A percentile compares a stretch with the other conserved stretches of the same genome.
These are phyloP conservation scores for Crithidia brevicula DNA, from an alignment of 208 protist genomes.

Conservation along the genomic window DNA sequence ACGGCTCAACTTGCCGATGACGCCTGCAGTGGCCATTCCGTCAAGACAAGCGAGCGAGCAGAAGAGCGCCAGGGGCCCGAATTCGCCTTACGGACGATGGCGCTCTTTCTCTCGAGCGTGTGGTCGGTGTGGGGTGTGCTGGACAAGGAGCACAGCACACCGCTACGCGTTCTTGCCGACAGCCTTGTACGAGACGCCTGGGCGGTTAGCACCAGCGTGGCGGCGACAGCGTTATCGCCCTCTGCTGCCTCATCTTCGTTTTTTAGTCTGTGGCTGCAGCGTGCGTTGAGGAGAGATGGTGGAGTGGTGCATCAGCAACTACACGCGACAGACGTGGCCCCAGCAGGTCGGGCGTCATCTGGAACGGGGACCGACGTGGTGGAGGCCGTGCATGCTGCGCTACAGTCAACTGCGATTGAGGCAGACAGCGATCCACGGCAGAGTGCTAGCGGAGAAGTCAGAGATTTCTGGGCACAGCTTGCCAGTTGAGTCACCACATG, in stretches of 20 bases:
- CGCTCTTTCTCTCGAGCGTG: conserved; percentile 29
- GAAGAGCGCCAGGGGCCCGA: not conserved
- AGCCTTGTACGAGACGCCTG: conserved; percentile 1
- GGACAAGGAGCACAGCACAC: conserved; percentile 17
- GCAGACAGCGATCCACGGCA: no score
- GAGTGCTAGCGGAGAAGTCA: no score
- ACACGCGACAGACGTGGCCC: no score
- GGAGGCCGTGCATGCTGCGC: no score
- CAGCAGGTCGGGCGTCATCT: no score
- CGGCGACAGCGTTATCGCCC: not conserved
- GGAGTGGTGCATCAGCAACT: conserved; percentile 22
- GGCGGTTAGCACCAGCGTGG: not conserved
- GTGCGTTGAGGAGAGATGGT: not conserved
- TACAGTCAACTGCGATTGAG: no score
- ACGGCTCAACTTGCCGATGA: conserved; percentile 28
- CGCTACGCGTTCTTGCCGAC: conserved; percentile 10
- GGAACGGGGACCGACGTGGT: no score
- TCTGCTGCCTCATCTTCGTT: not conserved
- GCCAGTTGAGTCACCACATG: no score
- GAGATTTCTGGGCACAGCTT: conserved; percentile 44
- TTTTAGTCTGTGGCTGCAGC: conserved; percentile 27
- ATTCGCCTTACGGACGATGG: not conserved
- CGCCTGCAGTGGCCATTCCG: not conserved
- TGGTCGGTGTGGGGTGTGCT: conserved; percentile 38
- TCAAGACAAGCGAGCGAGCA: not conserved